Base-by-base conservation (phyloP, 768 basidiomycete species). In the Candolleomyces aberdarensis region DNA sequence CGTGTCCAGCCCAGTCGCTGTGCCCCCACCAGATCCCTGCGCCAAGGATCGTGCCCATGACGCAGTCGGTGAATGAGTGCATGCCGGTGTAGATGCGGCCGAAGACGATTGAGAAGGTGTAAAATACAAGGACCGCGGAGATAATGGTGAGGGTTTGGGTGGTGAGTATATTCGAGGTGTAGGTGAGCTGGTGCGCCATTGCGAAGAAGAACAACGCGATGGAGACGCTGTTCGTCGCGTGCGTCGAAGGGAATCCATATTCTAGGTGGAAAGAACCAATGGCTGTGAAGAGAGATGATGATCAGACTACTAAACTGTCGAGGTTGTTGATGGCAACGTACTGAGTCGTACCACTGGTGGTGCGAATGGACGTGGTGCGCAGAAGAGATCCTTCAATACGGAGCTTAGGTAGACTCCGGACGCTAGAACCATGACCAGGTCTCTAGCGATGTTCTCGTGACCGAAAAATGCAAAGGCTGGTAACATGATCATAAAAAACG, bases 181-280 rank as follows among this genome's bases (percentile, higher is more conserved):
- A 76, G 22, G 83, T 79, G 44, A 86, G 79, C n/a, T 74, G 74
- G 69, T 86, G 81, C 55, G 87, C 69, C 48, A 85, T 78, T 3
- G 83, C 74, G 63, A 82, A 88, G 62, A 92, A 79, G 74, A 92
- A 92, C 3, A 98, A 81, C 0, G 94, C 94, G 67, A 97, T 91
- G 29, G 93, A 96, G 56, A 94, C 82, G 57, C 87, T 85, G 72
- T 97, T 96, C 8, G 95, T 93, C 1, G 93, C 91, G 68, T 99
- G 96, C 0, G 96, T 97, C 0, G 94, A 96, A 0, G 95, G 96
- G 69, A 98, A 96, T 22, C 96, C 96, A 66, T 96, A 96, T 75
- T 96, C 94, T 3, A 92, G 80, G 65, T 94, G 91, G 67, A 92
- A 91, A 1, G 77, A 82, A 14, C 91, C 88, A 56, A 93, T 87